Evolutionary conservation across 2,329 filamentous ascomycete genomes (phyloP), one percentile per base, ranked within the genome.

Genomic region (Graphium sp.): DNA sequence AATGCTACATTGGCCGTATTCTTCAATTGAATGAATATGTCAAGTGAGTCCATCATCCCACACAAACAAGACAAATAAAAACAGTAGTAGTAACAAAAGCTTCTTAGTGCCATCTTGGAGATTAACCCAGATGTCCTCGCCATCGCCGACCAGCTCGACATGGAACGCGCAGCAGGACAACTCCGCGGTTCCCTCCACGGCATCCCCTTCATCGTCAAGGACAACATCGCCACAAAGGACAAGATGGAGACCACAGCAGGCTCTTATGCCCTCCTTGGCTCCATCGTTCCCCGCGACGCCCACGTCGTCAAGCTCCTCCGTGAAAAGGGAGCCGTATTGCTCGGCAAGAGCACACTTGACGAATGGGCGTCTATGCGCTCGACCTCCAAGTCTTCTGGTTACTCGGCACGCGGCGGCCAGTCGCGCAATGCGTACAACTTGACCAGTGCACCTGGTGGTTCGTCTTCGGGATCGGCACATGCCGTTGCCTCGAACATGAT

Each of bases 301-400:
- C 51, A 60, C 37, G 69, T 81, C 0, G 67, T 82, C 3, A 42
- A 55, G 12, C 57, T 55, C 34, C 56, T 83, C 20, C 65, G 76
- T 5, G 52, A 66, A 23, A 71, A 73, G 1, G 76, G 76, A 8
- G 78, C 73, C 3, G 50, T 83, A 0, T 52, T 85, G 5, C 53
- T 85, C 29, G 78, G 78, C 21, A 78, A 84, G 46, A 67, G 76
- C 2, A 69, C 66, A 1, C 48, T 84, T 31, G 74, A 65, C 36
- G 77, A 84, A 45, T 84, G 76, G 76, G 77, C 78, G 0, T 66
- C 73, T 34, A 78, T 80, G 71, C 60, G 76, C 21, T 66, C 58
- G 37, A 74, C 60, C 39, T 62, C 68, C 40, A 76, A 78, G 43
- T 74, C 69, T 0, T 72, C 76, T 44, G 76, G 74, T 3, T 81